Percentiles rank a stretch among this genome's conserved stretches.
Evolutionary conservation across 2,329 filamentous ascomycete genomes (phyloP).

Genomic region (Ophioceras dolichostomum): DNA sequence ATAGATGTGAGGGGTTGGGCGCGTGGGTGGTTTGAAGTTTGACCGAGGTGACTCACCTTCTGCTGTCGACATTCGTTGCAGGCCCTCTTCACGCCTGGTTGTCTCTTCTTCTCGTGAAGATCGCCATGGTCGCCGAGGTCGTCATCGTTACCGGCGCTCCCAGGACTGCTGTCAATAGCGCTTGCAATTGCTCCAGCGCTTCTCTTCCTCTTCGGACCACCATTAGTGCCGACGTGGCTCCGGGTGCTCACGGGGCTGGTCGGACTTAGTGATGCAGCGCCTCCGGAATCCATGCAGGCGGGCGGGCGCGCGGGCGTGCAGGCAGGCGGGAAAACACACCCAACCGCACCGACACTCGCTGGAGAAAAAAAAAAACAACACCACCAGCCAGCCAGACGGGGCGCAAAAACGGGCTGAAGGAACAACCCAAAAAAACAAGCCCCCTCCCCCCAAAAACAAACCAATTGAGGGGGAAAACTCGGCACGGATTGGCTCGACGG

Average conservation of each 20-base stretch:
- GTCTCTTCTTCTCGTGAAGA: conserved; percentile 47
- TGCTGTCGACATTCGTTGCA: conserved; percentile 81
- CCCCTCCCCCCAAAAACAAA: too few species aligned
- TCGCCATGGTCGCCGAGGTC: conserved; percentile 38
- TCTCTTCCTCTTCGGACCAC: conserved; percentile 45
- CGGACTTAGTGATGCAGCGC: conserved; percentile 27
- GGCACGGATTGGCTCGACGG: too few species aligned
- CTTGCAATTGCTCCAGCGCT: conserved; percentile 30
- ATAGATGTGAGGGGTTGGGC: too few species aligned
- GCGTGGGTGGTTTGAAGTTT: too few species aligned
- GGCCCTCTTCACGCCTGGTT: conserved; percentile 62
- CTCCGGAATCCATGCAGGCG: conserved; percentile 21
- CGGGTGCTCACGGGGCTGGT: conserved; percentile 43
- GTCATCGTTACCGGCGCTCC: conserved; percentile 44
- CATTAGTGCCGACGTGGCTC: conserved; percentile 29
- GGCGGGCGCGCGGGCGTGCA: not conserved
- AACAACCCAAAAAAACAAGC: not conserved
- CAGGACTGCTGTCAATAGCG: conserved; percentile 47
- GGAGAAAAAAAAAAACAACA: too few species aligned
- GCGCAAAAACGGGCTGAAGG: not conserved
- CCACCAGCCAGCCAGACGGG: too few species aligned
- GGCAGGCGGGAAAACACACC: too few species aligned
- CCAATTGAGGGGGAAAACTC: too few species aligned
- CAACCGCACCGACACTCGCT: too few species aligned
- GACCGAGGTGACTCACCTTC: conserved; percentile 54